Conservation (phyloP, 257 asterid genomes). For the Prunella vulgaris region DNA sequence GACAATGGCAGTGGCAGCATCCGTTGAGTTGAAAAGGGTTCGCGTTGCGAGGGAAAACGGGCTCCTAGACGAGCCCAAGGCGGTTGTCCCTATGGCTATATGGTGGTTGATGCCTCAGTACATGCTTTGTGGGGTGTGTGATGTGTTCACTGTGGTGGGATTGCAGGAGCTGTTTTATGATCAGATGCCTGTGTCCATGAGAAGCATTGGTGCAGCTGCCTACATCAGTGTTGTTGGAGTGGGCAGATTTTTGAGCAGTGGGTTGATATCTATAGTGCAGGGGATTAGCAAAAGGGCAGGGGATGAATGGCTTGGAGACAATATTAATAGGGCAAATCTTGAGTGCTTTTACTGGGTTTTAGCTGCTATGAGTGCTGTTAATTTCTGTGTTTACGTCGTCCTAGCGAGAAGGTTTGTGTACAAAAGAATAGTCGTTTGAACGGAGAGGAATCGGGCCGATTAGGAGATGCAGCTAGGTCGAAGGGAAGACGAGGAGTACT, state of each 20-base stretch:
- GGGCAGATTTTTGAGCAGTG: slow-evolving; percentile 41
- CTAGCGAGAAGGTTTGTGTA: slow-evolving; percentile 30
- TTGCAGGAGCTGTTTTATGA: slow-evolving; percentile 50
- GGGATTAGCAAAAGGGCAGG: slow-evolving; percentile 27
- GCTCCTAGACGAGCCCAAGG: slow-evolving; percentile 19
- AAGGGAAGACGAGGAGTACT: background rate
- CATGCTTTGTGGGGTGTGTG: slow-evolving; percentile 36
- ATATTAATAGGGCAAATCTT: slow-evolving; percentile 36
- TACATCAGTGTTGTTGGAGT: slow-evolving; percentile 38
- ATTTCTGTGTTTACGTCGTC: slow-evolving; percentile 26
- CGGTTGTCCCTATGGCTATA: slow-evolving; percentile 33
- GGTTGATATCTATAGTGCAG: slow-evolving; percentile 34
- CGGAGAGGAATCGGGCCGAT: background rate
- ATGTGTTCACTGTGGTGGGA: slow-evolving; percentile 45
- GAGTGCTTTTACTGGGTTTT: slow-evolving; percentile 41
- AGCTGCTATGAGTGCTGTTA: slow-evolving; percentile 35
- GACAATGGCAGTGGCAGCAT: slow-evolving; percentile 39
- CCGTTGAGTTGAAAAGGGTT: slow-evolving; percentile 32
- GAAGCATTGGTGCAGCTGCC: slow-evolving; percentile 50
- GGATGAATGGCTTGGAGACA: slow-evolving; percentile 39
- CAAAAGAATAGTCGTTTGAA: slow-evolving; percentile 4
- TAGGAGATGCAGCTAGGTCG: background rate
- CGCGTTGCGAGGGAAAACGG: slow-evolving; percentile 25
- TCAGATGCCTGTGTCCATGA: slow-evolving; percentile 46
- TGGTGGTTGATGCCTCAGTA: slow-evolving; percentile 54